Evolutionary conservation across 2,329 filamentous ascomycete genomes (phyloP), one percentile per base, ranked within the genome.

Genomic region (Metarhizium rileyi): DNA sequence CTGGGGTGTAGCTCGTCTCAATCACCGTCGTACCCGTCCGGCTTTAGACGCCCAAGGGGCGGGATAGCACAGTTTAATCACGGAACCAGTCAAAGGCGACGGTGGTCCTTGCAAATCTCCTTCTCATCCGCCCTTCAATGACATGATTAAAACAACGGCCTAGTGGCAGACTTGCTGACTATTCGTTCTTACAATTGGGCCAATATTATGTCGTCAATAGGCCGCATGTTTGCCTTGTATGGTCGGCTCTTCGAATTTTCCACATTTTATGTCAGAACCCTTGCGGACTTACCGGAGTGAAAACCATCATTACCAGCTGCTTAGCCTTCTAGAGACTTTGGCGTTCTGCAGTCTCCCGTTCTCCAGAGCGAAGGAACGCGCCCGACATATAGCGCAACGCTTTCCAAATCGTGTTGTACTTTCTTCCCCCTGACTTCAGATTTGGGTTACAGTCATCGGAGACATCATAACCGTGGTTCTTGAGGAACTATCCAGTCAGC

Each of bases 1-100:
- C 23, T 42, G 10, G 44, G n/a, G 30, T 28, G 42, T 18, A 41
- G 22, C 48, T 50, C 20, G 48, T 43, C 48, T 40, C 38, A 25
- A 48, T 25, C 25, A 30, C 14, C 20, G 28, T 28, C 10, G n/a
- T 18, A 2, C 6, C 30, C 8, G 22, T 23, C 18, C 16, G n/a
- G 16, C 22, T 40, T 25, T 28, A 27, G 38, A 18, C 9, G 6
- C 22, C 25, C 35, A 47, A 30, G 46, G 18, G n/a, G n/a, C 38
- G 12, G 7, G 25, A 42, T 10, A 16, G n/a, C 25, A 28, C 6
- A 27, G 23, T 6, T 25, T 6, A 25, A 38, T n/a, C 44, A 26
- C 20, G 28, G 44, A 26, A 41, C 33, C 22, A 9, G n/a, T 22
- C 33, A 47, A 47, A 20, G 16, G 20, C 38, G 12, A 42, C 10